These are phyloP conservation scores for Cicer bijugum DNA, from an alignment of 306 rosid species.

Conservation along the genomic window DNA sequence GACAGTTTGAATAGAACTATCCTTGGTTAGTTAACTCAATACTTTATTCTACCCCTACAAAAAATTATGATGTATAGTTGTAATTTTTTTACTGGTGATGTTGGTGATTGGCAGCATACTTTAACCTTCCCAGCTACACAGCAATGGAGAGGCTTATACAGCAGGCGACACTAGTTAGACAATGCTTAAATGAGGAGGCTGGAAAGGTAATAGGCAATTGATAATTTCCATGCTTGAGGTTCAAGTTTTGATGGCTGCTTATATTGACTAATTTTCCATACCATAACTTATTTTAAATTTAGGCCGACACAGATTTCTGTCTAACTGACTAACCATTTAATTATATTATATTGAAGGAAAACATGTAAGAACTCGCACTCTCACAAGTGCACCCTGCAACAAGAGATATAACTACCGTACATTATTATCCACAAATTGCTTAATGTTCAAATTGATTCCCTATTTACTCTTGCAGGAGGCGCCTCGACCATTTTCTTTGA, in stretches of 20 bases:
- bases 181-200: conserved; percentile 65
- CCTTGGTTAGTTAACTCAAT: conserved; percentile 68
- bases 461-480: conserved; percentile 65
- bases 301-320: conserved; percentile 21
- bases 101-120: conserved; percentile 64
- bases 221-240: conserved; percentile 19
- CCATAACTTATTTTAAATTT: conserved; percentile 26
- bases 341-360: conserved; percentile 8
- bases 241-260: conserved; percentile 4
- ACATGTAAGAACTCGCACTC: not conserved
- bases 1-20: conserved; percentile 72
- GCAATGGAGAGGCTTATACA: conserved; percentile 87
- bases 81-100: conserved; percentile 24
- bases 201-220: conserved; percentile 64
- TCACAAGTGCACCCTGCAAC: not conserved
- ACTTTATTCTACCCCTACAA: conserved; percentile 11
- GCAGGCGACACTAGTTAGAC: conserved; percentile 75
- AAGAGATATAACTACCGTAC: conserved; percentile 5
- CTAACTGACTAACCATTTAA: conserved; percentile 13
- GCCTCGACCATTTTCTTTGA: conserved; percentile 66
- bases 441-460: conserved; percentile 34
- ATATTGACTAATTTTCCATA: conserved; percentile 34
- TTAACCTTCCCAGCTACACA: conserved; percentile 71
- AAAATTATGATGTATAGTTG: conserved; percentile 18
- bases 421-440: not conserved